These are phyloP conservation scores for Nicotiana tabacum DNA, from an alignment of 257 asterid species.

Conservation along the genomic window DNA sequence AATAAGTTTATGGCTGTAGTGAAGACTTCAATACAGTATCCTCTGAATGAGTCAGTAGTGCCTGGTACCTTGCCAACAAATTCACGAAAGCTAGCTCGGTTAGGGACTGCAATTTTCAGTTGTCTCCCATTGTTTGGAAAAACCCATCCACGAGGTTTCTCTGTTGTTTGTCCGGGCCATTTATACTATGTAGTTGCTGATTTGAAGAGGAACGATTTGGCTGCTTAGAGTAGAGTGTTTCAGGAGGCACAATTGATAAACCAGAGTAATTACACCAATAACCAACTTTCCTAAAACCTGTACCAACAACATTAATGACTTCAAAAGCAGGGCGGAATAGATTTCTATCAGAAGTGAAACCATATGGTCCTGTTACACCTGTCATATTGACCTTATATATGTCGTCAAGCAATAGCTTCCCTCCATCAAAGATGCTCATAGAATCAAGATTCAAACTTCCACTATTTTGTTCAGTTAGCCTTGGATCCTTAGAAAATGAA, in stretches of 20 bases:
- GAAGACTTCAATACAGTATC: conserved; percentile 59
- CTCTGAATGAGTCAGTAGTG: conserved; percentile 26
- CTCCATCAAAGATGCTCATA: conserved; percentile 46
- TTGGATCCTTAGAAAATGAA: conserved; percentile 41
- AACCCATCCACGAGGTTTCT: conserved; percentile 66
- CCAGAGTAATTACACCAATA: conserved; percentile 61
- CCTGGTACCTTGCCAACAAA: conserved; percentile 34
- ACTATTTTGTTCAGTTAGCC: conserved; percentile 11
- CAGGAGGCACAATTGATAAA: conserved; percentile 45
- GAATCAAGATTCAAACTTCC: conserved; percentile 27
- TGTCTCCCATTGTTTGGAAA: conserved; percentile 44
- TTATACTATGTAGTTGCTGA: conserved; percentile 22
- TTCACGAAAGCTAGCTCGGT: conserved; percentile 41
- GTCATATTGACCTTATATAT: conserved; percentile 41
- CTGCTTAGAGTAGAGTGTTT: conserved; percentile 25
- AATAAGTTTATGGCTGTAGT: conserved; percentile 43
- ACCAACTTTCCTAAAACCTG: conserved; percentile 33
- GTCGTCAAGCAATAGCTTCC: conserved; percentile 27
- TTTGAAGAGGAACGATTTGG: conserved; percentile 36
- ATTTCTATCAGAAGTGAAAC: conserved; percentile 36
- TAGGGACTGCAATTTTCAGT: conserved; percentile 51
- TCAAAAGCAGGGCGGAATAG: conserved; percentile 48
- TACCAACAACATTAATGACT: conserved; percentile 52
- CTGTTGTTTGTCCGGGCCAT: conserved; percentile 55
- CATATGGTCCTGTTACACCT: conserved; percentile 49